These are phyloP conservation scores for Leccinum uliginosum DNA, from an alignment of 768 basidiomycete genomes.

Conservation along the genomic window DNA sequence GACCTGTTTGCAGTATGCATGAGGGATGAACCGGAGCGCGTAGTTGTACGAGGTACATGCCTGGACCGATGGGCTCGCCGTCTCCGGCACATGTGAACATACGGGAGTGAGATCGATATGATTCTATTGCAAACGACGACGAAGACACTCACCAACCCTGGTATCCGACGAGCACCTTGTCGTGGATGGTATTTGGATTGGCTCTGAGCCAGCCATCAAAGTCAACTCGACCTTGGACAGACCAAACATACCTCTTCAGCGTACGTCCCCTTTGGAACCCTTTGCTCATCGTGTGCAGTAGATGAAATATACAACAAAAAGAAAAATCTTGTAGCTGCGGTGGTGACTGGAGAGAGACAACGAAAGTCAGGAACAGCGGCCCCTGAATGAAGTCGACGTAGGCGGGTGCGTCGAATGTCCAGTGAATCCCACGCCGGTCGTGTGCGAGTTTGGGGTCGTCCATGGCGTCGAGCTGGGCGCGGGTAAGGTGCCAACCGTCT, in stretches of 20 bases:
- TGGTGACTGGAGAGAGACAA: background rate
- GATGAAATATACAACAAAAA: background rate
- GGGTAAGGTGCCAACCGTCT: constrained; percentile 91
- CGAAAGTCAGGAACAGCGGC: background rate
- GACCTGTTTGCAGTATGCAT: constrained; percentile 35
- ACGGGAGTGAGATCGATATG: background rate
- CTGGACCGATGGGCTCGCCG: constrained; percentile 61
- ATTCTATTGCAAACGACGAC: too few relatives aligned
- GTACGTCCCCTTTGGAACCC: background rate
- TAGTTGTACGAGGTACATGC: constrained; percentile 28
- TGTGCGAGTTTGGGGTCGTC: constrained; percentile 75
- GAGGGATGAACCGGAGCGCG: background rate
- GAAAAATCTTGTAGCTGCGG: background rate
- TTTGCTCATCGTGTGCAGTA: background rate
- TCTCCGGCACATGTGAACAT: constrained; percentile 76
- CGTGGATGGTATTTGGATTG: constrained; percentile 71
- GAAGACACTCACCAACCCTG: constrained; percentile 67
- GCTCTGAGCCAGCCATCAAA: constrained; percentile 36
- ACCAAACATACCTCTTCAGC: background rate
- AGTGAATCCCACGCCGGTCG: constrained; percentile 78
- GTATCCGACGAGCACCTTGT: constrained; percentile 83
- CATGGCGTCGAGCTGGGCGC: constrained; percentile 71
- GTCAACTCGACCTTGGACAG: background rate
- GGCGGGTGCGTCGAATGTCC: constrained; percentile 81
- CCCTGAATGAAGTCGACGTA: constrained; percentile 69